Evolutionary conservation across 2,329 filamentous ascomycete species (phyloP), one percentile per base, ranked within the genome.

Genomic region (Pseudocercospora fuligena): DNA sequence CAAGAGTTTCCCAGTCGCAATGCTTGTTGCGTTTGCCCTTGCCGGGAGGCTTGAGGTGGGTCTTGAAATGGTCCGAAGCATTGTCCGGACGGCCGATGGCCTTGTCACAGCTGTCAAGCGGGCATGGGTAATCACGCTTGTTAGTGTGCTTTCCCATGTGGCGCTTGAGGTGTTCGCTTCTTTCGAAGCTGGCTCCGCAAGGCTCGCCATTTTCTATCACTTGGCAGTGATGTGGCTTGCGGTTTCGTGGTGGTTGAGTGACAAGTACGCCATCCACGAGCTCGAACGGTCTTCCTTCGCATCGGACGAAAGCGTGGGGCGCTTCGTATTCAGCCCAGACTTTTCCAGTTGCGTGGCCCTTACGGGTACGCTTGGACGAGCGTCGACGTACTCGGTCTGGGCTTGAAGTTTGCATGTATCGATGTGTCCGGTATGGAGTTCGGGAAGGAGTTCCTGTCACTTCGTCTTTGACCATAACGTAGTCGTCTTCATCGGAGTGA

Each of bases 151-250:
- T 71, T 9, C 46, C 59, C 57, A 67, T 60, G 51, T 77, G 76
- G 23, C 76, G 73, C 60, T 78, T 78, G 16, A 78, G 63, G 36
- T 78, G 76, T 63, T 78, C 76, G 43, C 66, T 68, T 19, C 76
- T 73, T n/a, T 72, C 70, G 59, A 78, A 78, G 21, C 65, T 51
- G 0, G 53, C 12, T 5, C 31, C 36, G 60, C 76, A 78, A 2
- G 40, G 16, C 11, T 59, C 57, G 9, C 71, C 69, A 19, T 69
- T 47, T 2, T 60, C 51, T 11, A 64, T 49, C 19, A 61, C 43
- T 19, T 40, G 64, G 56, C 74, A 76, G 11, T 61, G 58, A 61
- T 70, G 67, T 1, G 66, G 70, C 31, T 76, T 74, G 12, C 27
- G 8, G 6, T 64, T 63, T 16, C 8, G 31, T 11, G 25, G 59